Conservation (phyloP, 208 protist species). For the Leishmania tropica region DNA sequence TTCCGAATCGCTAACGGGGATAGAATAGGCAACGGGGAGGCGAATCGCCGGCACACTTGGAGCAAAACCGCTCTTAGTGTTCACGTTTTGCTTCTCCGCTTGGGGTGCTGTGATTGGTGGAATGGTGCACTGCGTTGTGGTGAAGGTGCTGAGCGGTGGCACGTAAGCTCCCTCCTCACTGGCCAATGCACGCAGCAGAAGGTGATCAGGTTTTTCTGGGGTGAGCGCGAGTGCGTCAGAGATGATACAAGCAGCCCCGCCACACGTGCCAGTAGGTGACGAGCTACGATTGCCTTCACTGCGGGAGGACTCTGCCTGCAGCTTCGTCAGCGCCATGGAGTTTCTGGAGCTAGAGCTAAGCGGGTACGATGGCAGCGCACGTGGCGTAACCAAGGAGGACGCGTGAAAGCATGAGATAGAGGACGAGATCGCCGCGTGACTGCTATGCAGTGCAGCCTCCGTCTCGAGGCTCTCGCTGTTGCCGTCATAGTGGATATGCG, state of each 20-base stretch:
- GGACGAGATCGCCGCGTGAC: neutral
- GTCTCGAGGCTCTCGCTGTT: neutral
- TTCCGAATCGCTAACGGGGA: slow-evolving; percentile 14
- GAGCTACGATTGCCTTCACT: neutral
- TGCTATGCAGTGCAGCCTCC: neutral
- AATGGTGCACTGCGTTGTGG: slow-evolving; percentile 4
- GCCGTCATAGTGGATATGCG: neutral
- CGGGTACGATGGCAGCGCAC: neutral
- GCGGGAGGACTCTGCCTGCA: neutral
- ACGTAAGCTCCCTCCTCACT: neutral
- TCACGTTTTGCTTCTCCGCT: neutral
- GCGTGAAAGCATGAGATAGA: neutral
- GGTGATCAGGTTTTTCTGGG: neutral
- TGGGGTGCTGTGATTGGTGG: neutral
- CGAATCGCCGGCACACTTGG: slow-evolving; percentile 23
- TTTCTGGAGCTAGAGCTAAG: neutral
- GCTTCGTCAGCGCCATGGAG: neutral
- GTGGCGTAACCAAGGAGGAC: neutral
- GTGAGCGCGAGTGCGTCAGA: neutral
- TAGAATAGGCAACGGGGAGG: neutral
- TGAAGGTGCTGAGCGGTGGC: neutral
- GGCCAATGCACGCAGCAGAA: neutral
- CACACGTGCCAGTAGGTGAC: neutral
- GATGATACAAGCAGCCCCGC: neutral
- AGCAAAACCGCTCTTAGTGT: slow-evolving; percentile 15